Conservation (phyloP, 257 asterid genomes). For the Lycium ferocissimum region DNA sequence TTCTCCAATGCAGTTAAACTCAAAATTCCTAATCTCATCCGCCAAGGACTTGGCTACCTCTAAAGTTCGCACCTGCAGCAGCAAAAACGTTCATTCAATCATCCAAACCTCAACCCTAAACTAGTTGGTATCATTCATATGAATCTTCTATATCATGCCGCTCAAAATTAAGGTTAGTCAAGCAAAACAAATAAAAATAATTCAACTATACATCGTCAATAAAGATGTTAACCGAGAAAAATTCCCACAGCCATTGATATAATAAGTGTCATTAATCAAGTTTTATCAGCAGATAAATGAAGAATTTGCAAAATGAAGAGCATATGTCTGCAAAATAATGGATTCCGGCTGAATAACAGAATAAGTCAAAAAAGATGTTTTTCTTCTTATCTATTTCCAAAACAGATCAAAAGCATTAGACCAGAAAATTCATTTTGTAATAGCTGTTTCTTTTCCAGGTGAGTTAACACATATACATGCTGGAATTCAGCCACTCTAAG, state of each 20-base stretch:
- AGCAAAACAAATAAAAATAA: neutral
- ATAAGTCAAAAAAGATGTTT: neutral
- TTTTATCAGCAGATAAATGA: neutral
- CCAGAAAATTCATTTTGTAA: conserved; percentile 8
- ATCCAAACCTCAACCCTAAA: conserved; percentile 14
- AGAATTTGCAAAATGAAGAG: neutral
- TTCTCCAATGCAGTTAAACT: conserved; percentile 83
- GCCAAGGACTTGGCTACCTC: conserved; percentile 64
- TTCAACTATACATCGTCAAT: neutral
- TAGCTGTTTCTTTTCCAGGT: neutral
- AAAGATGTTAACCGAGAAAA: neutral
- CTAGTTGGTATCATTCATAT: neutral
- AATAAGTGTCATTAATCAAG: neutral
- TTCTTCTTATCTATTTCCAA: neutral
- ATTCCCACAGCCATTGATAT: neutral
- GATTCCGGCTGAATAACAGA: neutral
- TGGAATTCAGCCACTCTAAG: conserved; percentile 8
- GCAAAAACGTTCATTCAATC: conserved; percentile 25
- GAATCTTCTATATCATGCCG: neutral
- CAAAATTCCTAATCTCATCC: conserved; percentile 75
- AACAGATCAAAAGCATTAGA: neutral
- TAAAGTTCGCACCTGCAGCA: conserved; percentile 77
- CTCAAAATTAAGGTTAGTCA: neutral
- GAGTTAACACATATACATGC: neutral
- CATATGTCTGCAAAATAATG: neutral